These are phyloP conservation scores for Choanephora cucurbitarum DNA, from an alignment of 371 early-diverging fungal species.

Conservation along the genomic window DNA sequence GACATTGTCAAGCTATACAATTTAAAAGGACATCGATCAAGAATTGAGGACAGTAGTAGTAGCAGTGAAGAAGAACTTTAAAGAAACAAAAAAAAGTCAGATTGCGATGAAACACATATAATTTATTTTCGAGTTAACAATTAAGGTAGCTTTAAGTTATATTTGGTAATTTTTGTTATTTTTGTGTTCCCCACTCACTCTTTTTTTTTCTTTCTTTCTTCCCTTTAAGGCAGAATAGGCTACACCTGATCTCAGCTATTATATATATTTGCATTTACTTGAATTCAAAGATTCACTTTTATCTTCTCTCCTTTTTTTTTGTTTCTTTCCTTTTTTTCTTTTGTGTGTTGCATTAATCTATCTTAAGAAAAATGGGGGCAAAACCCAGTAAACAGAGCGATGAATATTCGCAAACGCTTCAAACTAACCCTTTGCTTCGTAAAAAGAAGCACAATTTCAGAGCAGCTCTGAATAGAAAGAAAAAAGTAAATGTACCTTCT, in stretches of 20 bases:
- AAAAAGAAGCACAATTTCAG: constrained; percentile 9
- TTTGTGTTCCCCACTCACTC: constrained; percentile 1
- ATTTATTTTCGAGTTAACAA: constrained; percentile 18
- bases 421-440: neutral
- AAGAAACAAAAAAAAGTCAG: neutral
- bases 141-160: constrained; percentile 10
- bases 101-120: constrained; percentile 5
- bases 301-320: neutral
- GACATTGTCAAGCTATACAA: constrained; percentile 5
- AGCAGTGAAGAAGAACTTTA: neutral
- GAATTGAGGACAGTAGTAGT: constrained; percentile 5
- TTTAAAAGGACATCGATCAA: constrained; percentile 10
- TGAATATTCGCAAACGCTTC: neutral
- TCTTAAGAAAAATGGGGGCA: constrained; percentile 26
- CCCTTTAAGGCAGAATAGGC: constrained; percentile 15
- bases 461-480: constrained; percentile 8
- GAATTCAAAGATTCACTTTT: neutral
- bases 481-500: constrained; percentile 1
- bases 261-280: constrained; percentile 1
- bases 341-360: constrained; percentile 1
- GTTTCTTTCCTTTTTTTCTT: constrained; percentile 1
- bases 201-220: neutral
- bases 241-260: constrained; percentile 17
- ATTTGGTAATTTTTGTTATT: constrained; percentile 6
- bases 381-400: constrained; percentile 25